Percentiles rank a stretch among this genome's conserved stretches.
phyloP scores from a whole-genome alignment of 1,284 basidiomycete genomes.

The Sporisorium exsertum region DNA sequence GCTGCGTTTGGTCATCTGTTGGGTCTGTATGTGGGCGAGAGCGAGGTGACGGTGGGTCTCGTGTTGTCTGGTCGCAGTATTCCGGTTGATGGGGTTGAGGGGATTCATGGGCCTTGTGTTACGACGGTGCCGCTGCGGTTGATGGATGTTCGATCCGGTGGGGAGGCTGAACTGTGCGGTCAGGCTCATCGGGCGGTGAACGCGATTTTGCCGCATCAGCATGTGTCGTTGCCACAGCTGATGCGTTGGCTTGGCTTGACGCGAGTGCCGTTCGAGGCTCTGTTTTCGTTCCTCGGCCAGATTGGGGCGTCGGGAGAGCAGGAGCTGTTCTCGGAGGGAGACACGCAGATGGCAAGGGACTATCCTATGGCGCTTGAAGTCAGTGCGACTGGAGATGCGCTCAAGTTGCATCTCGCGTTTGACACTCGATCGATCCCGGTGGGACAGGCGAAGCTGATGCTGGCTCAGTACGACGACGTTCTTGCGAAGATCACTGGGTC shows the following conservation, averaged over 20 bases:
- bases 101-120: constrained; percentile 62
- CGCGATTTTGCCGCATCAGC: constrained; percentile 50
- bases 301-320: not conserved
- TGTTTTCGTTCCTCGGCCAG: constrained; percentile 58
- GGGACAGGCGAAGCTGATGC: constrained; percentile 50
- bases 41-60: constrained; percentile 56
- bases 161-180: constrained; percentile 9
- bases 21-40: constrained; percentile 56
- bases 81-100: constrained; percentile 34
- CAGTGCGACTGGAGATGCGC: constrained; percentile 25
- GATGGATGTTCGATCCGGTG: constrained; percentile 5
- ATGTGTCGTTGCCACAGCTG: constrained; percentile 56
- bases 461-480: constrained; percentile 47
- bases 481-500: constrained; percentile 8
- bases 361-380: constrained; percentile 62
- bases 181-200: constrained; percentile 31
- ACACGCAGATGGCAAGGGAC: constrained; percentile 55
- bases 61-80: constrained; percentile 61
- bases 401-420: constrained; percentile 49
- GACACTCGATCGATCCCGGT: constrained; percentile 35
- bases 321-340: constrained; percentile 14
- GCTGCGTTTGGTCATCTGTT: constrained; percentile 46
- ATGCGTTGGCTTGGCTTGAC: constrained; percentile 46
- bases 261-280: constrained; percentile 53
- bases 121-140: constrained; percentile 62